phyloP scores from a whole-genome alignment of 2,329 filamentous ascomycete genomes.

The Phyllosticta paracitricarpa region DNA sequence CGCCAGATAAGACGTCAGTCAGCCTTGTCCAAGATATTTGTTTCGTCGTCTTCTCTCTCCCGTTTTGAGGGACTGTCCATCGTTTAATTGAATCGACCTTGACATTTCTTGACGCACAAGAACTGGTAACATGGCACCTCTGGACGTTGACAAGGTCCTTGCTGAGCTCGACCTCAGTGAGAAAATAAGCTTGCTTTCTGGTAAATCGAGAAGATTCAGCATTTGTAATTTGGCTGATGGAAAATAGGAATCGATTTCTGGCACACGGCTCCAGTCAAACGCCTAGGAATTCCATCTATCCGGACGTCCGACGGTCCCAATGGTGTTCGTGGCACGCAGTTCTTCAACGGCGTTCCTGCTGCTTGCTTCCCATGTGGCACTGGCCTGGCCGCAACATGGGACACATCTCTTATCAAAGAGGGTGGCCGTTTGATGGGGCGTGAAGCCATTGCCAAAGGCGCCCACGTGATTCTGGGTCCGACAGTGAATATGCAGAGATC shows the following conservation, averaged over 20 bases:
- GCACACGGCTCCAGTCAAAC: conserved; percentile 52
- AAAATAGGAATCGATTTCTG: conserved; percentile 51
- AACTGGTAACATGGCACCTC: neutral
- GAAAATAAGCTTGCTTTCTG: conserved; percentile 11
- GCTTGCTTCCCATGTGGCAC: conserved; percentile 70
- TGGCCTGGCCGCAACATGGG: conserved; percentile 63
- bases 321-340: conserved; percentile 52
- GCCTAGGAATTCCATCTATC: conserved; percentile 52
- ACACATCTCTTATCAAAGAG: conserved; percentile 55
- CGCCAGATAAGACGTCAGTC: neutral
- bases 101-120: neutral
- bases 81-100: neutral
- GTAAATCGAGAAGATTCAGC: neutral
- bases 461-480: conserved; percentile 62
- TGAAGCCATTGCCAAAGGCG: conserved; percentile 62
- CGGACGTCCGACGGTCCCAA: conserved; percentile 59
- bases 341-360: conserved; percentile 54
- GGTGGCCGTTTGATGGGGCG: conserved; percentile 59
- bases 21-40: neutral
- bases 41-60: neutral
- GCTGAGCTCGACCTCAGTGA: conserved; percentile 10
- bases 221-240: neutral
- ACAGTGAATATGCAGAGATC: conserved; percentile 74
- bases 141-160: conserved; percentile 4
- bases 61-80: neutral